A percentile compares a stretch with the other conserved stretches of the same genome.
Evolutionary conservation across 2,329 filamentous ascomycete genomes (phyloP).

Genomic region (Botryosphaeria dothidea): DNA sequence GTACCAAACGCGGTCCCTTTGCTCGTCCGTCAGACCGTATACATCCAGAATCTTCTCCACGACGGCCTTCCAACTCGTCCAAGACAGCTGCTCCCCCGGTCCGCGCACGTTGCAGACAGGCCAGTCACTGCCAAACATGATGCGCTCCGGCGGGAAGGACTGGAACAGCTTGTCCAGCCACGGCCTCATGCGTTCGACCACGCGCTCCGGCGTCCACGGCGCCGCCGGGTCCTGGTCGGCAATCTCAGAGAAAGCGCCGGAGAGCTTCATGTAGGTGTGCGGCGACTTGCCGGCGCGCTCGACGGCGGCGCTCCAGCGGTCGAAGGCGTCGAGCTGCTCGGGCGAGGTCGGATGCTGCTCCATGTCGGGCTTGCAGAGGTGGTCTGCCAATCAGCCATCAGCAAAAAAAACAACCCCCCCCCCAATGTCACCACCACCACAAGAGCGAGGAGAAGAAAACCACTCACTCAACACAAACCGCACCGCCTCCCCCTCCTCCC

Average conservation of each 20-base stretch:
- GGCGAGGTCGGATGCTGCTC: constrained; percentile 47
- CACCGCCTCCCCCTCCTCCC: constrained; percentile 60
- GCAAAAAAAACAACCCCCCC: neutral
- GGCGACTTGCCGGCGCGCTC: constrained; percentile 64
- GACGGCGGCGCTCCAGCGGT: constrained; percentile 70
- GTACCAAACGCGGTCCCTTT: constrained; percentile 69
- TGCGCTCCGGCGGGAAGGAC: constrained; percentile 68
- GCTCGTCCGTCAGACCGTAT: constrained; percentile 56
- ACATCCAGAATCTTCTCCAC: constrained; percentile 56
- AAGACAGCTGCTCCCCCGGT: constrained; percentile 59
- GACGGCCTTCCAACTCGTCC: constrained; percentile 73
- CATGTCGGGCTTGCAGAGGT: constrained; percentile 87
- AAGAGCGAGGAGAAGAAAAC: neutral
- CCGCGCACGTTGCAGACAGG: constrained; percentile 78
- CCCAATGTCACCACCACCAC: neutral
- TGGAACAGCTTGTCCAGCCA: constrained; percentile 74
- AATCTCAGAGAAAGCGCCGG: constrained; percentile 81
- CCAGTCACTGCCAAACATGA: constrained; percentile 96
- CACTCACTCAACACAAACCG: constrained; percentile 71
- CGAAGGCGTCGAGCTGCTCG: constrained; percentile 57
- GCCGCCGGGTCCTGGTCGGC: constrained; percentile 47
- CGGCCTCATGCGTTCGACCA: constrained; percentile 65
- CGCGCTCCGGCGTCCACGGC: constrained; percentile 49
- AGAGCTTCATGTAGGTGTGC: constrained; percentile 87
- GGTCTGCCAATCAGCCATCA: constrained; percentile 58